Base-by-base conservation (phyloP, 2,329 filamentous ascomycete genomes). In the Corinectria fuckeliana region DNA sequence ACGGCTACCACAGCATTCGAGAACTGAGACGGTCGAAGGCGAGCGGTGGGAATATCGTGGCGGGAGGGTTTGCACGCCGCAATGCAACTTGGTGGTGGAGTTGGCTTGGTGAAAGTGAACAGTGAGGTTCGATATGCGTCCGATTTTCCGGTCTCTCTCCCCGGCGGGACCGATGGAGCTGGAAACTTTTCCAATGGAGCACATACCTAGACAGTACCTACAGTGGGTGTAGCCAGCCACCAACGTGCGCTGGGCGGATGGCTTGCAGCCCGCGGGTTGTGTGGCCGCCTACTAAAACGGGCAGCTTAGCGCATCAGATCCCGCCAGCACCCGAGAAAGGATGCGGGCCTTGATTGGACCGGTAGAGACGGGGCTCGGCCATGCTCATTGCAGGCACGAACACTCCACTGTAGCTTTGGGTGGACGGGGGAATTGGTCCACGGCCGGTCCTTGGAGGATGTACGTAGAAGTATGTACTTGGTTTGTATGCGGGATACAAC, bases 161-260 rank as follows among this genome's bases (percentile, higher is more conserved):
- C 60, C 55, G 57, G 60, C 62, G 60, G 62, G 56, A 66, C 66
- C 64, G 63, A 50, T 63, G n/a, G n/a, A 48, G 62, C 67, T 69
- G 62, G 67, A 65, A 69, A 70, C 66, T 70, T 70, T 70, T 69
- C 67, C 67, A 48, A 54, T 57, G 47, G 55, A 52, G 44, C 54
- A 26, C n/a, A n/a, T n/a, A n/a, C n/a, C n/a, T n/a, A n/a, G n/a
- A n/a, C n/a, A n/a, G n/a, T n/a, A n/a, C n/a, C n/a, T n/a, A n/a
- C n/a, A n/a, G n/a, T n/a, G n/a, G n/a, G n/a, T n/a, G n/a, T n/a
- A n/a, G n/a, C n/a, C n/a, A n/a, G n/a, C n/a, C n/a, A n/a, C n/a
- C n/a, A n/a, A n/a, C n/a, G n/a, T n/a, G n/a, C n/a, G n/a, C 18
- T 50, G 36, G 21, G 21, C 45, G 26, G 54, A 62, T 56, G 56